Evolutionary conservation across 352 stramenopile genomes (phyloP).

Genomic region (Albugo candida): DNA sequence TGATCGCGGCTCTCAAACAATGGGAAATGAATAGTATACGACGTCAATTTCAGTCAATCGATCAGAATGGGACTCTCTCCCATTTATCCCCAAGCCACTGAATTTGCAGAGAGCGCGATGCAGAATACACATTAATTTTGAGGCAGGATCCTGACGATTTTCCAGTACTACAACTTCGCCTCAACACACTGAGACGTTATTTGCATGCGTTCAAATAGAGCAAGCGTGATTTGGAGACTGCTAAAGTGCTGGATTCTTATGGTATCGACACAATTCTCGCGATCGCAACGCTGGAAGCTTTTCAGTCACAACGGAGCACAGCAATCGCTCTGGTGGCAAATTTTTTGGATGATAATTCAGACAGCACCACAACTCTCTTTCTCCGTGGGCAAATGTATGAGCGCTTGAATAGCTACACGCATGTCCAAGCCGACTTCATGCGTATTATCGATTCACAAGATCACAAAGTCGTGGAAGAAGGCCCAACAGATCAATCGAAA

Average conservation of each 20-base stretch:
- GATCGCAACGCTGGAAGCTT: slow-evolving; percentile 25
- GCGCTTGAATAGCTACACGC: slow-evolving; percentile 13
- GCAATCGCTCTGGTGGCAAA: slow-evolving; percentile 33
- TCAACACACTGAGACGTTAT: slow-evolving; percentile 9
- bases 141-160: slow-evolving; percentile 19
- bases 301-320: slow-evolving; percentile 15
- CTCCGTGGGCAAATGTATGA: slow-evolving; percentile 34
- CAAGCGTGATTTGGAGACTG: slow-evolving; percentile 24
- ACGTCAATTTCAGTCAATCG: background rate
- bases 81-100: slow-evolving; percentile 9
- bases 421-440: slow-evolving; percentile 36
- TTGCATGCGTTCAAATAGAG: slow-evolving; percentile 20
- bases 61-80: background rate
- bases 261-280: slow-evolving; percentile 46
- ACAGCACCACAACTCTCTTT: slow-evolving; percentile 55
- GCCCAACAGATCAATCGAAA: no score
- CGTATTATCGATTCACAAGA: slow-evolving; percentile 49
- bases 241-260: slow-evolving; percentile 19
- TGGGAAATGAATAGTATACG: slow-evolving; percentile 19
- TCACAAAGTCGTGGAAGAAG: background rate
- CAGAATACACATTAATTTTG: slow-evolving; percentile 37
- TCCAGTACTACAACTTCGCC: slow-evolving; percentile 22
- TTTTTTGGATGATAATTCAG: slow-evolving; percentile 34
- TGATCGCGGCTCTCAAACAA: slow-evolving; percentile 21
- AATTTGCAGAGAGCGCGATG: slow-evolving; percentile 27